These are phyloP conservation scores for Lipomyces japonicus DNA, from an alignment of 805 yeast species.

Conservation along the genomic window DNA sequence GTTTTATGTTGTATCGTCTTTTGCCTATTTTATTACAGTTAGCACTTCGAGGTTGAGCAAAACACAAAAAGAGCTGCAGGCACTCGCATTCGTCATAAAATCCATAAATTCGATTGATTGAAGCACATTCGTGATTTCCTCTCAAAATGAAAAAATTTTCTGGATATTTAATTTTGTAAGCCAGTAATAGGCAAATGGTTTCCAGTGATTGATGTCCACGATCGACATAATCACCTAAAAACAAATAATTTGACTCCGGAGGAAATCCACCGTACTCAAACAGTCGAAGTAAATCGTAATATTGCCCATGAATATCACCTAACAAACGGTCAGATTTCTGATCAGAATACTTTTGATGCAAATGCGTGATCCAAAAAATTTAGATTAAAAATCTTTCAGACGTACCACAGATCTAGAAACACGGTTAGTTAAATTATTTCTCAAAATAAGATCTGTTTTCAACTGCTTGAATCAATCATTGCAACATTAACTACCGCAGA, in stretches of 20 bases:
- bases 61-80: not conserved
- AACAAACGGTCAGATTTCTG: not conserved
- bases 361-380: not conserved
- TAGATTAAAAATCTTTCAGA: not conserved
- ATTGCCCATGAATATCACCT: conserved; percentile 98
- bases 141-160: conserved; percentile 94
- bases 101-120: conserved; percentile 95
- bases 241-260: conserved; percentile 94
- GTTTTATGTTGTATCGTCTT: conserved; percentile 95
- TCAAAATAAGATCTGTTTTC: no score
- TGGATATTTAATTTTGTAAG: conserved; percentile 96
- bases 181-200: conserved; percentile 88
- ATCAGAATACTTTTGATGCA: not conserved
- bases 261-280: conserved; percentile 99
- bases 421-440: no score
- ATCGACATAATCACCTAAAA: conserved; percentile 96
- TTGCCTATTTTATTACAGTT: conserved; percentile 40
- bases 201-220: conserved; percentile 97
- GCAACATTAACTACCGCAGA: no score
- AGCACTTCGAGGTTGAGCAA: not conserved
- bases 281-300: conserved; percentile 88
- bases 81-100: conserved; percentile 85
- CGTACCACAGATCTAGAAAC: conserved; percentile 23
- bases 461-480: no score
- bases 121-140: conserved; percentile 98